Evolutionary conservation across 2,329 filamentous ascomycete genomes (phyloP), one percentile per base, ranked within the genome.

Genomic region (Ceratocystis diversiconidia): DNA sequence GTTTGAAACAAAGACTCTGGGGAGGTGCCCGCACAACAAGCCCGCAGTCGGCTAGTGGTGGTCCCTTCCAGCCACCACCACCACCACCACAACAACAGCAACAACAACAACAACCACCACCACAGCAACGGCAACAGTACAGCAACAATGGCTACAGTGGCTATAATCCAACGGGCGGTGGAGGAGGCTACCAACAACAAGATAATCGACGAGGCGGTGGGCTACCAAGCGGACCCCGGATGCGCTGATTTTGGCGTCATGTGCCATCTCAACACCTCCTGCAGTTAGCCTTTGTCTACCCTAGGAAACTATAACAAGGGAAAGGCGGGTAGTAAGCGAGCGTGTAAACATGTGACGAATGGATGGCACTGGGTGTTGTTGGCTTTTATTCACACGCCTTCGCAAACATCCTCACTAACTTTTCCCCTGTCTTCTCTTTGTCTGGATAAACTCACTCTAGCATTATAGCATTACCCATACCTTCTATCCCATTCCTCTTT

Each of bases 1-100:
- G 89, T 70, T 78, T 96, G 70, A 89, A 90, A 72, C 89, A 91
- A 71, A 79, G 89, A 68, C 76, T 96, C 59, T 90, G 90, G 80
- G 85, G 83, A 36, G 79, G 79, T 4, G 75, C 82, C 25, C 79
- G 81, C 69, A 82, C 82, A 55, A 78, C 78, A 61, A 86, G 84
- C 69, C 83, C 84, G 7, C 76, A 76, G 28, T 73, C 74, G 19
- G 71, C 71, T 25, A 69, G 69, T 46, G 69, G 70, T 48, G 70
- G 68, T 2, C 79, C 80, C 5, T 82, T 80, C 68, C 77, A 79
- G 66, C 78, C 80, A 52, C 76, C 79, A 17, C 71, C 72, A 22
- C 28, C 69, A 70, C n/a, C 79, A 52, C 76, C 79, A 17, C 71
- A 72, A 19, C 52, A 62, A 46, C 62, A 55, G 25, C 64, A 60